Evolutionary conservation across 495 filamentous ascomycete species (phyloP).

Genomic region (Aspergillus affinis): DNA sequence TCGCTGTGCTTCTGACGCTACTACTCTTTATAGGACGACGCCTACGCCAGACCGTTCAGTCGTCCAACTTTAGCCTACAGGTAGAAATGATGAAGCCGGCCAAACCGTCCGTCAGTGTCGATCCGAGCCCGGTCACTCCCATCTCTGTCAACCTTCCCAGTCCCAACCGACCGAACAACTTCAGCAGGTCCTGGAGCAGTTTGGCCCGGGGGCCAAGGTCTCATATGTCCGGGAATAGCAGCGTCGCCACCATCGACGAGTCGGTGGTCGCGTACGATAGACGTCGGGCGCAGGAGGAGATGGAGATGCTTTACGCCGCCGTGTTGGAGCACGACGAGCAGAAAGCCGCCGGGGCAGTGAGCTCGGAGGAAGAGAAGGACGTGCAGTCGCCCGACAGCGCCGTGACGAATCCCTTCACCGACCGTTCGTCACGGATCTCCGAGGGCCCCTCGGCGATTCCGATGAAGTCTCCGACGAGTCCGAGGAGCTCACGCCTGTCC

Average conservation of each 20-base stretch:
- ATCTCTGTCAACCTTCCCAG: constrained; percentile 42
- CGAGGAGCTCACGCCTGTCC: constrained; percentile 39
- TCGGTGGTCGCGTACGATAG: constrained; percentile 71
- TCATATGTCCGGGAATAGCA: constrained; percentile 44
- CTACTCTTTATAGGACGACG: constrained; percentile 65
- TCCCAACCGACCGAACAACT: constrained; percentile 33
- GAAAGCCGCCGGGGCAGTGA: constrained; percentile 46
- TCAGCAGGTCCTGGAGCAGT: constrained; percentile 45
- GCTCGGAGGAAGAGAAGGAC: constrained; percentile 26
- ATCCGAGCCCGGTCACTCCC: constrained; percentile 48
- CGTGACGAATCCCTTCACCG: constrained; percentile 41
- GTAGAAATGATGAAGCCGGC: constrained; percentile 63
- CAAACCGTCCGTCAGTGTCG: constrained; percentile 48
- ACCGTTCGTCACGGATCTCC: constrained; percentile 25
- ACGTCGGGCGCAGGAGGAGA: constrained; percentile 69
- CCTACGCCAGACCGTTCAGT: constrained; percentile 53
- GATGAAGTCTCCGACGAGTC: constrained; percentile 27
- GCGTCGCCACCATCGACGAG: constrained; percentile 67
- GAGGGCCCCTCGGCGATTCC: constrained; percentile 22
- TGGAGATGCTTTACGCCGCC: constrained; percentile 86
- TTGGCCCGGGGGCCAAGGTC: constrained; percentile 35
- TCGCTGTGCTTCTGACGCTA: constrained; percentile 64
- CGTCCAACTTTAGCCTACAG: constrained; percentile 52
- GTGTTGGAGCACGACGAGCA: constrained; percentile 86
- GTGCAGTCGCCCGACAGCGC: constrained; percentile 37